Evolutionary conservation across 768 basidiomycete species (phyloP), one percentile per base, ranked within the genome.

Genomic region (Serendipita sp.): DNA sequence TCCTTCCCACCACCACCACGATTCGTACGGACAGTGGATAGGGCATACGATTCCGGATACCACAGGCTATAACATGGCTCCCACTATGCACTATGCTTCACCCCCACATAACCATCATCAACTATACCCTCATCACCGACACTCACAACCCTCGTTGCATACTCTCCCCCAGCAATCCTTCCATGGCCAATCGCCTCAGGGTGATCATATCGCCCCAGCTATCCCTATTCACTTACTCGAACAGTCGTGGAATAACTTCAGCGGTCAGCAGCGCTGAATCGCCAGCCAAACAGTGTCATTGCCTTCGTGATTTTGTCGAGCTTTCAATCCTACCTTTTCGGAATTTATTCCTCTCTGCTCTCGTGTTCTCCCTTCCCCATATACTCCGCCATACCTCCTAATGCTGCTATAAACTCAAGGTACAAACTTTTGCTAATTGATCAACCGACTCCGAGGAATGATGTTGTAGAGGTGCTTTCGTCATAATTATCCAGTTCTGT

Each of bases 1-100:
- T n/a, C 30, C 36, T 38, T 10, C 4, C 28, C 56, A 60, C 35
- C 32, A 18, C 5, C 18, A 23, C 18, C 48, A 52, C 16, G 56
- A 60, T n/a, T 35, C 56, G 56, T 60, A 60, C 18, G 56, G 56
- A n/a, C 56, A 38, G n/a, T 60, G 56, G 56, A 60, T 60, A 11
- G n/a, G 35, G 28, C 48, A 51, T n/a, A 51, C 48, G 8, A 32
- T 51, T n/a, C 30, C 30, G 13, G 41, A 41, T 13, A 13, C 41
- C 41, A 41, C 41, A 7, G 41, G 41, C 5, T 41, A 41, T 41
- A 13, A 13, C 7, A 13, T 41, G 7, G 7, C 41, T 13, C 41
- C 41, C 5, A 5, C 41, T 5, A 41, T 41, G 41, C 41, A 23
- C 48, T 18, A 52, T 16, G 48, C 18, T 8, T 52, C 48, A 41